phyloP scores from a whole-genome alignment of 441 rosid species.

The Corymbia citriodora region DNA sequence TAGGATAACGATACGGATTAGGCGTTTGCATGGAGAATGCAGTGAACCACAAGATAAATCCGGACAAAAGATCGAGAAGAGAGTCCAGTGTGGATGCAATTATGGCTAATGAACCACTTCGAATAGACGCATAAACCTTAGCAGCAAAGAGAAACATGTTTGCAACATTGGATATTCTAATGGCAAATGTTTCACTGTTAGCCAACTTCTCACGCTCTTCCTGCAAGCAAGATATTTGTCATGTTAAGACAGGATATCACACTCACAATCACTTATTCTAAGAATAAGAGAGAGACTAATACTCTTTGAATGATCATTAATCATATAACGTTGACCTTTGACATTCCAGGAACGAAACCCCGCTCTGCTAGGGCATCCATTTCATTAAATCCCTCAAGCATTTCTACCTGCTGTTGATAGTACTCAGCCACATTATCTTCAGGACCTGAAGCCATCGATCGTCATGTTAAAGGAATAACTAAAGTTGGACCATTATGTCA shows the following conservation, averaged over 20 bases:
- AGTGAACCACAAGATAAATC: constrained; percentile 83
- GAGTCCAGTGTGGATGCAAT: constrained; percentile 70
- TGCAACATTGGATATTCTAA: constrained; percentile 37
- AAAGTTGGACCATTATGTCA: not conserved
- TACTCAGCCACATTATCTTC: constrained; percentile 32
- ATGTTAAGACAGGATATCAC: not conserved
- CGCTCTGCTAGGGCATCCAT: constrained; percentile 43
- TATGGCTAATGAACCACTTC: constrained; percentile 52
- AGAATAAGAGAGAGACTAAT: not conserved
- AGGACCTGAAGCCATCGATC: not conserved
- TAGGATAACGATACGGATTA: constrained; percentile 87
- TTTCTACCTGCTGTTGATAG: constrained; percentile 61
- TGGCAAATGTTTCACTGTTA: constrained; percentile 41
- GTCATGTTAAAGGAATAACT: not conserved
- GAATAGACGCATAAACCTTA: constrained; percentile 53
- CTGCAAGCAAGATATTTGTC: constrained; percentile 10
- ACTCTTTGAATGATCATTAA: not conserved
- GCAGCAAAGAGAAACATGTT: constrained; percentile 47
- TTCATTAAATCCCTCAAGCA: constrained; percentile 47
- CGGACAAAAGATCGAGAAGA: constrained; percentile 56
- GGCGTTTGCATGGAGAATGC: constrained; percentile 94
- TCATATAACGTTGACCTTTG: constrained; percentile 29
- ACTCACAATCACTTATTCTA: not conserved
- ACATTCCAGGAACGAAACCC: constrained; percentile 27
- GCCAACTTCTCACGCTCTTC: constrained; percentile 54